phyloP scores from a whole-genome alignment of 2,329 filamentous ascomycete genomes.

The Penicillium sp. region DNA sequence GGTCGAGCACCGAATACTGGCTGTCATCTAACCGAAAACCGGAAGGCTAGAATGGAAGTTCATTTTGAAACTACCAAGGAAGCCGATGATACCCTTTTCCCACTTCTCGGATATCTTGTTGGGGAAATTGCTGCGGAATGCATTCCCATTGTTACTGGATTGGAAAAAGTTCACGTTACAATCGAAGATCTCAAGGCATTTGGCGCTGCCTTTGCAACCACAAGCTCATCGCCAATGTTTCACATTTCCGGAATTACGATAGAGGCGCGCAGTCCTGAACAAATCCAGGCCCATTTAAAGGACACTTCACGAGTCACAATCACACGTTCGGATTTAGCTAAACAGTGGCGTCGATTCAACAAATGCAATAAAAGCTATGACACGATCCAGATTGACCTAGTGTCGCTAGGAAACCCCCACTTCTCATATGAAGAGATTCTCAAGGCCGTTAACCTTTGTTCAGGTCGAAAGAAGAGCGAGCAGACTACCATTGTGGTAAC shows the following conservation, averaged over 20 bases:
- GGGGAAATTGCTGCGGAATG: neutral
- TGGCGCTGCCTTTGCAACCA: conserved; percentile 1
- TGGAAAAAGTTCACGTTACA: neutral
- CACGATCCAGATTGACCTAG: neutral
- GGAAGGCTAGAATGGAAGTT: conserved; percentile 32
- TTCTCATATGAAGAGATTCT: conserved; percentile 4
- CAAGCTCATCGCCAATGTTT: conserved; percentile 2
- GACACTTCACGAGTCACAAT: neutral
- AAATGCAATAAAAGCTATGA: neutral
- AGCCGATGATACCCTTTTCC: conserved; percentile 44
- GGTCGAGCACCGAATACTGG: conserved; percentile 30
- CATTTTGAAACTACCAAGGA: neutral
- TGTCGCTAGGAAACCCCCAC: conserved; percentile 1
- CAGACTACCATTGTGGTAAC: neutral
- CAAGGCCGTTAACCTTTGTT: neutral
- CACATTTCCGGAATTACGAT: conserved; percentile 4
- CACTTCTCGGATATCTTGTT: conserved; percentile 43
- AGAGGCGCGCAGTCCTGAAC: neutral
- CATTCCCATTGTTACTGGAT: conserved; percentile 1
- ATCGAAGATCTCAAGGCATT: conserved; percentile 6
- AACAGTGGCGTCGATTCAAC: conserved; percentile 2
- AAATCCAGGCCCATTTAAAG: neutral
- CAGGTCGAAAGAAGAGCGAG: neutral
- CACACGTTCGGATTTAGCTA: neutral
- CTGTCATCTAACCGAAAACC: conserved; percentile 14